Conservation (phyloP, 768 basidiomycete species). For the Kwoniella botswanensis region DNA sequence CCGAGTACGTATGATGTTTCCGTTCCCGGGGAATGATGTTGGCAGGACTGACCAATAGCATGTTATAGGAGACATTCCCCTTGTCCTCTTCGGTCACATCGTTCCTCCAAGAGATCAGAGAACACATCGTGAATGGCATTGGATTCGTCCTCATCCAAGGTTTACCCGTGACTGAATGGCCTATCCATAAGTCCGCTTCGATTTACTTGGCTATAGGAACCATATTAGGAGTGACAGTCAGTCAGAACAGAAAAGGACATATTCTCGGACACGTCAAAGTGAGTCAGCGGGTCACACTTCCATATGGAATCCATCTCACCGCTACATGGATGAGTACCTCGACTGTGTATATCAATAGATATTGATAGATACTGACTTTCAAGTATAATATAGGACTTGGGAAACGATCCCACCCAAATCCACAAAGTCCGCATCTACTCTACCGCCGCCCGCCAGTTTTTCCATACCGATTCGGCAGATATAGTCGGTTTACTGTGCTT, state of each 20-base stretch:
- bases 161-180: constrained; percentile 50
- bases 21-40: neutral
- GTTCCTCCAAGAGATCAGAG: constrained; percentile 34
- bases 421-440: constrained; percentile 40
- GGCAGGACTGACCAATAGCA: neutral
- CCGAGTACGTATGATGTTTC: constrained; percentile 30
- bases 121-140: constrained; percentile 51
- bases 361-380: neutral
- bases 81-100: constrained; percentile 36
- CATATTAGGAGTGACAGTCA: constrained; percentile 48
- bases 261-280: constrained; percentile 57
- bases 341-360: too few relatives aligned
- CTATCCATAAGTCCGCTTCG: constrained; percentile 46
- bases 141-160: constrained; percentile 57
- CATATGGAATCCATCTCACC: too few relatives aligned
- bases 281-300: neutral
- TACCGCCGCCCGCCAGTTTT: constrained; percentile 54
- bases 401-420: constrained; percentile 56
- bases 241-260: constrained; percentile 55
- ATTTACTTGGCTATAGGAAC: constrained; percentile 54
- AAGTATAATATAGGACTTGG: constrained; percentile 39
- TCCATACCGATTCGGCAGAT: constrained; percentile 54
- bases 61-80: constrained; percentile 46
- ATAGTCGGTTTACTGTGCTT: constrained; percentile 57
- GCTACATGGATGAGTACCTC: neutral